phyloP scores from a whole-genome alignment of 164 flowering plant genomes.

The Chimonanthus praecox region DNA sequence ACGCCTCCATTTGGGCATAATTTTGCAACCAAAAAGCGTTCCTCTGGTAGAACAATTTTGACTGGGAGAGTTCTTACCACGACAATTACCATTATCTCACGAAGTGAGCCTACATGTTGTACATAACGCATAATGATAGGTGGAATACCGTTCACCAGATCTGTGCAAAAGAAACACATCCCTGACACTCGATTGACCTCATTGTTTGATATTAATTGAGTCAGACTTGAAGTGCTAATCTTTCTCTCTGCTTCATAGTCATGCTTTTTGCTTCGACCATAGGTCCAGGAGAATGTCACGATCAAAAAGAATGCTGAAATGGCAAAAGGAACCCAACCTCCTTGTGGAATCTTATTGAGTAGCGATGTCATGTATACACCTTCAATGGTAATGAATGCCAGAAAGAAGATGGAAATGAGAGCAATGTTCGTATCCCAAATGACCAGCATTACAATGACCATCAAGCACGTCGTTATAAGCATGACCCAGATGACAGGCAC shows the following conservation, averaged over 20 bases:
- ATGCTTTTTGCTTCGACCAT: not conserved
- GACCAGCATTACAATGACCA: too few relatives aligned
- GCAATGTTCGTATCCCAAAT: not conserved
- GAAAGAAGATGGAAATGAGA: constrained; percentile 2
- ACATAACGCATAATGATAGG: constrained; percentile 25
- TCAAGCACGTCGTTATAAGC: too few relatives aligned
- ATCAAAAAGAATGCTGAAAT: too few relatives aligned
- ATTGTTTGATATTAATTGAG: too few relatives aligned
- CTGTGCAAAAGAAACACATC: too few relatives aligned
- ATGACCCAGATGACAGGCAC: too few relatives aligned
- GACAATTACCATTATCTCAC: constrained; percentile 6
- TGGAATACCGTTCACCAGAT: constrained; percentile 16
- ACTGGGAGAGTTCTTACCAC: constrained; percentile 13
- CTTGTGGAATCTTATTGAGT: constrained; percentile 23
- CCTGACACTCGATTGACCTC: too few relatives aligned
- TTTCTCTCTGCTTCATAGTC: too few relatives aligned
- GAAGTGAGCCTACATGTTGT: constrained; percentile 10
- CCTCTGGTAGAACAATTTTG: constrained; percentile 15
- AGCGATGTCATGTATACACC: constrained; percentile 23
- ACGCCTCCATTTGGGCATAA: constrained; percentile 13
- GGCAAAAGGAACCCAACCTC: constrained; percentile 8
- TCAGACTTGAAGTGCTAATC: too few relatives aligned
- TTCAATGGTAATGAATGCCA: not conserved
- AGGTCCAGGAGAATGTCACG: too few relatives aligned
- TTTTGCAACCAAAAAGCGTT: constrained; percentile 14